Evolutionary conservation across 2,329 filamentous ascomycete genomes (phyloP).

Genomic region (Stachybotrys elegans): DNA sequence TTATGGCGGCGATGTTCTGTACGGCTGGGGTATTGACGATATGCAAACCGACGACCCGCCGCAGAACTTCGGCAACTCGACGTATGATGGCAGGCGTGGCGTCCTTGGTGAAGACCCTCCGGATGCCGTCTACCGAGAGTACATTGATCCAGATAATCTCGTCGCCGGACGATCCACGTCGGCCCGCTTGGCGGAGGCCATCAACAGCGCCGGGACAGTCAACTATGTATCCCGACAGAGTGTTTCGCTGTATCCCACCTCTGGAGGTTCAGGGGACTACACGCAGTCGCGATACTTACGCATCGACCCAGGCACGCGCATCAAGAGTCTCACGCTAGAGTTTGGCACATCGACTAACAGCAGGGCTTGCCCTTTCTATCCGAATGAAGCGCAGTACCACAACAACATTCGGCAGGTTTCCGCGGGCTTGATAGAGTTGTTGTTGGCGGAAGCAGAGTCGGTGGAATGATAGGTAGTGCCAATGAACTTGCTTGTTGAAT

Average conservation of each 20-base stretch:
- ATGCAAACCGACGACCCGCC: slow-evolving; percentile 37
- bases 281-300: slow-evolving; percentile 38
- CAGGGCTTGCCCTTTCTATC: slow-evolving; percentile 37
- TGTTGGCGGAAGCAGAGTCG: slow-evolving; percentile 20
- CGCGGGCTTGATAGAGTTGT: slow-evolving; percentile 43
- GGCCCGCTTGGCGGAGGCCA: slow-evolving; percentile 28
- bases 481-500: too few relatives aligned
- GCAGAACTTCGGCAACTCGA: slow-evolving; percentile 48
- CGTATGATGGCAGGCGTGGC: slow-evolving; percentile 47
- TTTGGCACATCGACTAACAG: slow-evolving; percentile 31
- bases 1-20: slow-evolving; percentile 45
- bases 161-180: slow-evolving; percentile 24
- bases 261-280: slow-evolving; percentile 42
- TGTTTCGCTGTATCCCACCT: slow-evolving; percentile 39
- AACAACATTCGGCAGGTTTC: slow-evolving; percentile 38
- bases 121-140: slow-evolving; percentile 38
- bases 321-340: slow-evolving; percentile 41
- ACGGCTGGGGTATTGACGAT: slow-evolving; percentile 53
- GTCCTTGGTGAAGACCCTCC: slow-evolving; percentile 30
- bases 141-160: slow-evolving; percentile 31
- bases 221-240: slow-evolving; percentile 33
- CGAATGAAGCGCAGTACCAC: slow-evolving; percentile 35
- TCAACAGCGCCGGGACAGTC: slow-evolving; percentile 32
- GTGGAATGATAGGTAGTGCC: too few relatives aligned
- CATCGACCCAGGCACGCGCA: slow-evolving; percentile 22